Base-by-base conservation (phyloP, 192 early-diverging fungal species). In the Podila minutissima region DNA sequence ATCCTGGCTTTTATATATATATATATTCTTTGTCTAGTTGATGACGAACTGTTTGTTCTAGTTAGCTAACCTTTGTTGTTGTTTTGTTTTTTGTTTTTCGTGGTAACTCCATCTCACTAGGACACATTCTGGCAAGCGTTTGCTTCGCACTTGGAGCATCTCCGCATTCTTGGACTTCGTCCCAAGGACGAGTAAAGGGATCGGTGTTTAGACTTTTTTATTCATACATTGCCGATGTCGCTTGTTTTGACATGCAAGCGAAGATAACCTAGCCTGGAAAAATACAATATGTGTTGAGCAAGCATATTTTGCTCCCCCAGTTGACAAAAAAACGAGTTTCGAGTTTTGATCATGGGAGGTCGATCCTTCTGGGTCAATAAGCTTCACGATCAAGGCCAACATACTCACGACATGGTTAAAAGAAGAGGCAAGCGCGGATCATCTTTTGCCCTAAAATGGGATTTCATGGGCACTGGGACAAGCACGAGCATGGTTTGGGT, bases 41-140 rank as follows among this genome's bases (percentile, higher is more conserved):
- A 12, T 20, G 8, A 24, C 2, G 4, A 9, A 41, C 10, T 37
- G 24, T 38, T n/a, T 59, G 53, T 26, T 19, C 46, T 41, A n/a
- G 13, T 12, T 12, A 6, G 28, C 12, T 69, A 33, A 57, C 37
- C 33, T 33, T 6, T 51, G n/a, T n/a, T n/a, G n/a, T n/a, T n/a
- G n/a, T 62, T 22, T 62, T 70, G 17, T 49, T 7, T 51, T 31
- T 3, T 61, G 0, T 10, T 19, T 41, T 26, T 61, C 46, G 55
- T 19, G 17, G 19, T 10, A 19, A 67, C 24, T 28, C 35, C 4
- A 5, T 17, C 24, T 29, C 17, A 24, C 7, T 50, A 77, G 78
- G 79, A 83, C 64, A 83, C 86, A n/a, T 84, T 88, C 63, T 82
- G 78, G 76, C 83, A 86, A 64, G 86, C 86, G 31, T 75, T 88